phyloP scores from a whole-genome alignment of 148 eudicot genomes.

The Selenicereus undatus region DNA sequence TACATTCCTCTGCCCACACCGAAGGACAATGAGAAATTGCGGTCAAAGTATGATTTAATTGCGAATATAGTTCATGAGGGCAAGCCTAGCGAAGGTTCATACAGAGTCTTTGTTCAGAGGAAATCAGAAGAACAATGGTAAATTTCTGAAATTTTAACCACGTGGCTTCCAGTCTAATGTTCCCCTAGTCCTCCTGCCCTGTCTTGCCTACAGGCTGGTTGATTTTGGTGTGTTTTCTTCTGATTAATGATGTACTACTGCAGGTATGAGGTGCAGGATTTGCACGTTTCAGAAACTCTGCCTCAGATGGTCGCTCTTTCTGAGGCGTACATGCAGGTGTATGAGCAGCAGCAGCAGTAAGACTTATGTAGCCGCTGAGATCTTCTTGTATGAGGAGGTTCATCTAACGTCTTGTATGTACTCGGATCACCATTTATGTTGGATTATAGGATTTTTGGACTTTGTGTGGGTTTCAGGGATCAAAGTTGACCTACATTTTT shows the following conservation, averaged over 20 bases:
- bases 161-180: not conserved
- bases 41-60: conserved; percentile 87
- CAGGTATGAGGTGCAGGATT: conserved; percentile 99
- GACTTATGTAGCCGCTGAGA: not conserved
- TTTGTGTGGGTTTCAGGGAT: not conserved
- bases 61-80: conserved; percentile 98
- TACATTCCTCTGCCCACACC: conserved; percentile 82
- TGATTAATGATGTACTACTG: not conserved
- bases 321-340: conserved; percentile 96
- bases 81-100: conserved; percentile 92
- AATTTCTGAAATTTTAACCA: not conserved
- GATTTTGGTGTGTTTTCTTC: not conserved
- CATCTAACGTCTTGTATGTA: not conserved
- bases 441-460: not conserved
- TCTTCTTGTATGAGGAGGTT: not conserved
- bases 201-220: not conserved
- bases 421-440: not conserved
- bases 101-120: conserved; percentile 93
- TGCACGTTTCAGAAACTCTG: conserved; percentile 89
- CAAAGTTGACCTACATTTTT: not conserved
- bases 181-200: not conserved
- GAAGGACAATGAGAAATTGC: conserved; percentile 51
- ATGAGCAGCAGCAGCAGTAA: conserved; percentile 67
- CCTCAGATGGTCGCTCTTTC: conserved; percentile 99
- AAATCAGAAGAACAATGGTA: conserved; percentile 98